A percentile compares a stretch with the other conserved stretches of the same genome.
Conservation (phyloP, 2,329 filamentous ascomycete genomes). For the Xylaria arbuscula region DNA sequence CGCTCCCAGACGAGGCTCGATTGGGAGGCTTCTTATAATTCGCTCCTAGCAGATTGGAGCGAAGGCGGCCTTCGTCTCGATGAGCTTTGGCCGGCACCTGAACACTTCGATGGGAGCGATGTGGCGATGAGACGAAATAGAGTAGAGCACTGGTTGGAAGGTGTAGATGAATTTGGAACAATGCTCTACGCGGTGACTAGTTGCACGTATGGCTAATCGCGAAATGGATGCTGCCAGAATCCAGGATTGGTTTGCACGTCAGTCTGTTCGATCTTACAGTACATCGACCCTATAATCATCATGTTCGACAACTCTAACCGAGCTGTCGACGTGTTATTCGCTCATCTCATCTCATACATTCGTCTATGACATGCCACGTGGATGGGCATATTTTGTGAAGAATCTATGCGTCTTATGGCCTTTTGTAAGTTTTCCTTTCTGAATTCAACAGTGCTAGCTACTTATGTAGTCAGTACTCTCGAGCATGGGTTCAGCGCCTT, state of each 20-base stretch:
- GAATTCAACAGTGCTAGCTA: not conserved
- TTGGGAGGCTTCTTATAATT: conserved; percentile 60
- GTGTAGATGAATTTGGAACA: conserved; percentile 64
- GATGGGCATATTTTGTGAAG: not conserved
- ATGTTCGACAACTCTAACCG: not conserved
- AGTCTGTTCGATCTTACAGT: not conserved
- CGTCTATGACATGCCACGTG: not conserved
- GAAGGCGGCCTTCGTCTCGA: conserved; percentile 58
- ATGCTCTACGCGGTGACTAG: conserved; percentile 63
- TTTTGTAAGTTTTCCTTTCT: not conserved
- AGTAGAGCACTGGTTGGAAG: conserved; percentile 62
- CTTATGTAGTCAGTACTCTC: not conserved
- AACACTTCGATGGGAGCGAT: conserved; percentile 47
- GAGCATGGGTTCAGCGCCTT: not conserved
- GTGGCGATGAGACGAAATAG: conserved; percentile 51
- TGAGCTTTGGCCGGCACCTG: conserved; percentile 61
- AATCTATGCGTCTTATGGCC: not conserved
- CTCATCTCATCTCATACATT: not conserved
- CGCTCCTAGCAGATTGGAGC: conserved; percentile 56
- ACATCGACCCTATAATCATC: not conserved
- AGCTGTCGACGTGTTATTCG: not conserved
- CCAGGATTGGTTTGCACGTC: not conserved
- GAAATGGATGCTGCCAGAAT: not conserved
- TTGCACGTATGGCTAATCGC: conserved; percentile 55
- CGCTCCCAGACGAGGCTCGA: conserved; percentile 48